Base-by-base conservation (phyloP, 352 stramenopile species). In the Globisporangium cederbergense region DNA sequence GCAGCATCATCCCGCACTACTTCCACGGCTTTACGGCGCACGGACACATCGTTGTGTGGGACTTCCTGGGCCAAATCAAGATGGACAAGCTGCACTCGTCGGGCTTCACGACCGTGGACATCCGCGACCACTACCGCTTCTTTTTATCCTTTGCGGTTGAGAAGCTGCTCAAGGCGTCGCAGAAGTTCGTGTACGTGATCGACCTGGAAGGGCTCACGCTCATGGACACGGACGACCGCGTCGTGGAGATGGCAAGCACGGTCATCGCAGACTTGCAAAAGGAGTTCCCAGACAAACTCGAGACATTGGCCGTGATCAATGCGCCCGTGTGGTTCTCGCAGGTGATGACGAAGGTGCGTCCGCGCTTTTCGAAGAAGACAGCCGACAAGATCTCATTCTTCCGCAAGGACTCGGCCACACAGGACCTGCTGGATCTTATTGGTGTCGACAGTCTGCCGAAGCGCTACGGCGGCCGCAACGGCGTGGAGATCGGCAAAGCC, bases 251-350 rank as follows among this genome's bases (percentile, higher is more conserved):
- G 38, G 80, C 75, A 11, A 77, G 69, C 32, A 60, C 73, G 4
- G 72, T 93, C 6, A 73, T 91, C n/a, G 75, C 74, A 14, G 77
- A 76, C 13, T 20, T 93, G 9, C 81, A 91, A 56, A 74, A 76
- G 7, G 75, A 85, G 20, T 79, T 93, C 30, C 85, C 85, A 0
- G 83, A 91, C 46, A 81, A 77, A 34, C 60, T 93, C 11, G 70
- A 86, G 34, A 62, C 81, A 0, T 53, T 93, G 0, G 78, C 78
- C 0, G 81, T 93, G 40, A 67, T 91, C 10, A 91, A 93, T 30
- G 69, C 82, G 0, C 85, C 85, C 0, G 80, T 91, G 36, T 93
- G 85, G 85, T 93, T 93, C 61, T 91, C 85, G 10, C 83, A 93
- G 60, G 83, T 91, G 11, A 89, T 91, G 82, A 71, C 77, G 2